Evolutionary conservation across 371 early-diverging fungal species (phyloP), one percentile per base, ranked within the genome.

Genomic region (Nematocida homosporus): DNA sequence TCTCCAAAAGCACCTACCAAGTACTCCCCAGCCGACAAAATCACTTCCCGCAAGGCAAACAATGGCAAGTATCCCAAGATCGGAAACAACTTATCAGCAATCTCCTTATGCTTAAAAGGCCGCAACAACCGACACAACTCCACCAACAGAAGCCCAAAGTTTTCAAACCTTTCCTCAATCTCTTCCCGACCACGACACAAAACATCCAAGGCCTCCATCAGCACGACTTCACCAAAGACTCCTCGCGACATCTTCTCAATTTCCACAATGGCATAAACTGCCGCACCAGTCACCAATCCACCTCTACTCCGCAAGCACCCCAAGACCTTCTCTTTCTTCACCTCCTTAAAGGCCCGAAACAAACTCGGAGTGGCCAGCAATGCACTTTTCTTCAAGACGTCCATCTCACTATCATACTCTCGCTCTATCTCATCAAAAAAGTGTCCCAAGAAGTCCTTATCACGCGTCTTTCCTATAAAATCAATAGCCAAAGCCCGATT

Each of bases 401-500:
- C 60, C 5, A 47, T 25, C 1, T 29, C 16, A 10, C 59, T 57
- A 13, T 3, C 13, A 54, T 30, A 57, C 4, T 48, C 35, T 23
- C 54, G 48, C 48, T 72, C 75, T 25, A 72, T 61, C 20, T 60
- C 50, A n/a, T 72, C 29, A n/a, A 29, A 47, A 55, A 72, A 72
- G 63, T 72, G 75, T 25, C 52, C 52, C 13, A 72, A 42, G 34
- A 72, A 72, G 53, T 72, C 75, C 40, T 77, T 25, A 55, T 72
- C 63, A 0, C 18, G 8, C 6, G 63, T 38, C 42, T 72, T 72
- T 6, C 63, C 60, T 6, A 72, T 61, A 51, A 72, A 72, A 44
- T 72, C 75, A 50, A 72, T 51, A 6, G 75, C 75, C 20, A 72
- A 44, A 3, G 61, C 8, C 41, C n/a, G 32, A 23, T 34, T 61